Evolutionary conservation across 2,329 filamentous ascomycete genomes (phyloP).

Genomic region (Parafenestella ontariensis): DNA sequence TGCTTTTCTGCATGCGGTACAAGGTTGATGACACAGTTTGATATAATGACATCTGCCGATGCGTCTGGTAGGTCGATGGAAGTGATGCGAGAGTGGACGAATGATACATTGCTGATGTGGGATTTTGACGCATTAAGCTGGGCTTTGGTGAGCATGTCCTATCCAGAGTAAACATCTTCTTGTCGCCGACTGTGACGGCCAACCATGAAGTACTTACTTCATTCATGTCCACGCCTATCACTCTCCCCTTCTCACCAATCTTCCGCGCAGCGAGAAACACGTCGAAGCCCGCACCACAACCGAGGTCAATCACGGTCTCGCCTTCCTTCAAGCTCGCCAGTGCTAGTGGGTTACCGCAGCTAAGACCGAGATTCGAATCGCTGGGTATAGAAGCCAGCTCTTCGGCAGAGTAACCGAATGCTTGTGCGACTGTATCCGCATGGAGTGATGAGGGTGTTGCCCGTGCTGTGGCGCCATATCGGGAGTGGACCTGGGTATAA

Average conservation of each 20-base stretch:
- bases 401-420: conserved; percentile 44
- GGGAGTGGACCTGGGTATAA: conserved; percentile 15
- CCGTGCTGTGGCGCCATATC: conserved; percentile 17
- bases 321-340: conserved; percentile 59
- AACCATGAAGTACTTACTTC: conserved; percentile 57
- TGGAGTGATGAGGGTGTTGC: neutral
- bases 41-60: conserved; percentile 64
- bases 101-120: conserved; percentile 55
- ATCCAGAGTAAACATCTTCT: too few relatives aligned
- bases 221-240: conserved; percentile 68
- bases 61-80: conserved; percentile 52
- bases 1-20: conserved; percentile 31
- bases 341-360: conserved; percentile 63
- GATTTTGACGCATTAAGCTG: conserved; percentile 53
- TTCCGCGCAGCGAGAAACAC: conserved; percentile 61
- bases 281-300: conserved; percentile 65
- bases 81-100: conserved; percentile 62
- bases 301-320: conserved; percentile 65
- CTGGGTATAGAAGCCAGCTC: conserved; percentile 57
- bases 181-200: too few relatives aligned
- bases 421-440: conserved; percentile 13
- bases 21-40: conserved; percentile 60
- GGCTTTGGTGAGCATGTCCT: conserved; percentile 65
- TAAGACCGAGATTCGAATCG: conserved; percentile 61
- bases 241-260: conserved; percentile 58